phyloP scores from a whole-genome alignment of 2,329 filamentous ascomycete species.

The Aspergillus sp. region DNA sequence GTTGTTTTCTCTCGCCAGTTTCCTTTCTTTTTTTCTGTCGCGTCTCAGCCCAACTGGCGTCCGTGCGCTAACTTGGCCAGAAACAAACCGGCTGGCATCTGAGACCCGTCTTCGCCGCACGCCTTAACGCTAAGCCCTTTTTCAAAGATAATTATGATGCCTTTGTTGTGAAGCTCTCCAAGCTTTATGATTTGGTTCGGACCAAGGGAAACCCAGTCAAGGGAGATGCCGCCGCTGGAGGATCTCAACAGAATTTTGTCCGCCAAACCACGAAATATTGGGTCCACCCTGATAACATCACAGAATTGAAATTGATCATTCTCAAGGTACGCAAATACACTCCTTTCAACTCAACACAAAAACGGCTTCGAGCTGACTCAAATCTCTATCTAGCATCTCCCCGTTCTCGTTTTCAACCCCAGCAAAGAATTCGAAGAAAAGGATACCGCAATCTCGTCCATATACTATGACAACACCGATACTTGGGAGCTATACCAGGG shows the following conservation, averaged over 20 bases:
- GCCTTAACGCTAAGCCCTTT: slow-evolving; percentile 92
- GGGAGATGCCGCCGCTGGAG: slow-evolving; percentile 86
- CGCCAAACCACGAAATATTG: slow-evolving; percentile 98
- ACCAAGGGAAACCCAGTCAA: slow-evolving; percentile 88
- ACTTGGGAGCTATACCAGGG: slow-evolving; percentile 93
- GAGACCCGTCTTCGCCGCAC: slow-evolving; percentile 89
- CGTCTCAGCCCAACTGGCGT: not conserved
- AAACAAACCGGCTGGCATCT: slow-evolving; percentile 94
- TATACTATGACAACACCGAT: slow-evolving; percentile 94
- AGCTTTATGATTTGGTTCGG: slow-evolving; percentile 87
- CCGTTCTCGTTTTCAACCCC: slow-evolving; percentile 93
- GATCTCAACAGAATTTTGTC: slow-evolving; percentile 88
- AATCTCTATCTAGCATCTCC: slow-evolving; percentile 58
- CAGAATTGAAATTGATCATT: slow-evolving; percentile 94
- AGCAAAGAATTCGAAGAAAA: slow-evolving; percentile 91
- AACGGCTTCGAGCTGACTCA: slow-evolving; percentile 1
- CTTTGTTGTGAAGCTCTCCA: slow-evolving; percentile 89
- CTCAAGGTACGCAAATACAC: slow-evolving; percentile 57
- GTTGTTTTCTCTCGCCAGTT: no score
- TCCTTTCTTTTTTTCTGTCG: not conserved
- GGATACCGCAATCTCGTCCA: slow-evolving; percentile 93
- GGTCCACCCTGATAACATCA: slow-evolving; percentile 98
- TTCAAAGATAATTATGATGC: slow-evolving; percentile 99
- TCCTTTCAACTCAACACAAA: slow-evolving; percentile 1
- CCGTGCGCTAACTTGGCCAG: slow-evolving; percentile 38